Base-by-base conservation (phyloP, 2,329 filamentous ascomycete species). In the Salinomyces thailandicus region DNA sequence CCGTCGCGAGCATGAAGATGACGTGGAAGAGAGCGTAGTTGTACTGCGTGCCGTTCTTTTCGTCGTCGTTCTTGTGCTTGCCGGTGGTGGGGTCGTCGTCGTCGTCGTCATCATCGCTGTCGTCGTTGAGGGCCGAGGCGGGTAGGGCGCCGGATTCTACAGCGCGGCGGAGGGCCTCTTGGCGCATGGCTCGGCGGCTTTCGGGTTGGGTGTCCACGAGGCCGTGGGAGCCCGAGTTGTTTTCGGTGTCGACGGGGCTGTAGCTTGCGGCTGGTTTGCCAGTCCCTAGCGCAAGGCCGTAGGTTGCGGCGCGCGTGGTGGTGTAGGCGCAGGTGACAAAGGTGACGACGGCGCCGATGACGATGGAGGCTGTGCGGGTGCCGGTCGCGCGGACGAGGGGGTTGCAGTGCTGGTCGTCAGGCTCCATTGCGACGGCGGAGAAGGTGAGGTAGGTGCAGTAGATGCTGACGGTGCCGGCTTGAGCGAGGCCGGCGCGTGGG, bases 381-480 rank as follows among this genome's bases (percentile, higher is more conserved):
- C 85, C 86, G 44, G 83, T 82, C 5, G 86, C 87, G 36, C 76
- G 78, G 43, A 95, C 71, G 19, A 98, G 72, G 6, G 91, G 91
- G 62, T 98, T 98, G 75, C 91, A 98, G 47, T 84, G 74, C 51
- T 84, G 81, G 66, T 95, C 79, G 60, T 96, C 89, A 1, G 91
- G 91, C 54, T 98, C 89, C 91, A 98, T 96, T 37, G 86, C 93
- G 1, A 98, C 91, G 17, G 91, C 91, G 2, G 87, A 95, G 78
- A 98, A 85, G 48, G 91, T 98, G 37, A 98, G 75, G 58, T 98
- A 98, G 29, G 91, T 96, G 74, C 91, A 98, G 70, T 98, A 98
- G 40, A 94, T 76, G 13, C 87, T 85, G 30, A 98, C 91, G 75
- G 96, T 95, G 44, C 91, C 89, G 28, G 87, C 86, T 59, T 98